Evolutionary conservation across 805 yeast genomes (phyloP).

Genomic region (Pichia heedii): DNA sequence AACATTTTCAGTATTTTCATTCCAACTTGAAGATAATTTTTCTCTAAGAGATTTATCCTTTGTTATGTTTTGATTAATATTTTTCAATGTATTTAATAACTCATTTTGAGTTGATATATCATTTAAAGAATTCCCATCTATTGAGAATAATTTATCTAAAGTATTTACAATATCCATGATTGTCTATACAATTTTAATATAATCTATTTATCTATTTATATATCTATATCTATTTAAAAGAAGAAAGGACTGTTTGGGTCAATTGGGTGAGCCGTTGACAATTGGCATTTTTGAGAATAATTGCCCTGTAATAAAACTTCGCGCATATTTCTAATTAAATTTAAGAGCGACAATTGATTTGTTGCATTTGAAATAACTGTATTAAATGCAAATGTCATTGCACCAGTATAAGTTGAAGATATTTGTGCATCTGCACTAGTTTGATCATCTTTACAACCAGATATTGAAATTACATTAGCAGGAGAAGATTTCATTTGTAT

Average conservation of each 20-base stretch:
- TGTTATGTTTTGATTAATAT: slow-evolving; percentile 35
- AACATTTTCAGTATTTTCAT: slow-evolving; percentile 24
- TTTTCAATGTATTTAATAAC: slow-evolving; percentile 32
- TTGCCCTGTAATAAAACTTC: slow-evolving; percentile 32
- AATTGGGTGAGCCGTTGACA: slow-evolving; percentile 74
- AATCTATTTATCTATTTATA: no score
- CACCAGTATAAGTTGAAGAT: slow-evolving; percentile 68
- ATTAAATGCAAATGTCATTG: slow-evolving; percentile 75
- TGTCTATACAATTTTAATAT: slow-evolving; percentile 11
- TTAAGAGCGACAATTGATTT: slow-evolving; percentile 49
- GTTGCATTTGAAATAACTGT: slow-evolving; percentile 50
- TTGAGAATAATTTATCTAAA: no score
- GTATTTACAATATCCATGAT: background rate
- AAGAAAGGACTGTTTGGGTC: slow-evolving; percentile 39
- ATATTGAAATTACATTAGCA: slow-evolving; percentile 66
- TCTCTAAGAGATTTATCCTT: slow-evolving; percentile 18
- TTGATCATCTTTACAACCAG: slow-evolving; percentile 80
- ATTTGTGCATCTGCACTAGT: slow-evolving; percentile 77
- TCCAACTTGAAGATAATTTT: slow-evolving; percentile 23
- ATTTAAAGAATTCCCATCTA: no score
- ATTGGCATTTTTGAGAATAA: slow-evolving; percentile 77
- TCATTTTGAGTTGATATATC: slow-evolving; percentile 16
- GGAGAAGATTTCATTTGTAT: slow-evolving; percentile 55
- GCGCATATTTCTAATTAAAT: slow-evolving; percentile 66
- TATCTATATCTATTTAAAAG: background rate